Evolutionary conservation across 2,329 filamentous ascomycete species (phyloP).

Genomic region (Stachybotrys chartarum): DNA sequence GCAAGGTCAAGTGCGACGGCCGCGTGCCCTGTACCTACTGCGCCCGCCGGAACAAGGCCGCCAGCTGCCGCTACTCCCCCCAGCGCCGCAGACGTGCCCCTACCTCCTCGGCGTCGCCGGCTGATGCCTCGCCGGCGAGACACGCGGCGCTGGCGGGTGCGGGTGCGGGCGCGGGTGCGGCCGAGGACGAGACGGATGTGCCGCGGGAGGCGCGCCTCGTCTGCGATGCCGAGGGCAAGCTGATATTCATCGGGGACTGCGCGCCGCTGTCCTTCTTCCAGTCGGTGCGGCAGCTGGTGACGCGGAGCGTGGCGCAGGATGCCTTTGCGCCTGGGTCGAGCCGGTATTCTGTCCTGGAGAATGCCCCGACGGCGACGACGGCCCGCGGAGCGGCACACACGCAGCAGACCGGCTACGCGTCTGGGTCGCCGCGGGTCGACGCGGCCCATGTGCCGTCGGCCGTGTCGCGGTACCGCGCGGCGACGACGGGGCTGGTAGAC

Average conservation of each 20-base stretch:
- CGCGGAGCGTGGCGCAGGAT: slow-evolving; percentile 36
- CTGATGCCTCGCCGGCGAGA: background rate
- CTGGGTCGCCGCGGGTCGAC: slow-evolving; percentile 18
- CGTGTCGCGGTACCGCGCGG: slow-evolving; percentile 28
- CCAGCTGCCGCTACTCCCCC: slow-evolving; percentile 40
- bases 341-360: slow-evolving; percentile 42
- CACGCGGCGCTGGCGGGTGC: slow-evolving; percentile 11
- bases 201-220: slow-evolving; percentile 45
- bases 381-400: background rate
- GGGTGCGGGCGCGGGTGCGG: slow-evolving; percentile 12
- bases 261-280: slow-evolving; percentile 50
- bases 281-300: slow-evolving; percentile 45
- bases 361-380: slow-evolving; percentile 18
- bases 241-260: slow-evolving; percentile 50
- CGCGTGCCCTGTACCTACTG: slow-evolving; percentile 46
- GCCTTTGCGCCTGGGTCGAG: slow-evolving; percentile 45
- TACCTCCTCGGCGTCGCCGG: slow-evolving; percentile 8
- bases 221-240: slow-evolving; percentile 44
- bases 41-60: slow-evolving; percentile 31
- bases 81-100: slow-evolving; percentile 24
- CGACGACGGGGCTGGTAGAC: slow-evolving; percentile 40
- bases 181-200: slow-evolving; percentile 47
- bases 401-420: background rate
- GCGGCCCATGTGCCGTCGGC: slow-evolving; percentile 16
- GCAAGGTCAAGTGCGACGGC: slow-evolving; percentile 50